Base-by-base conservation (phyloP, 2,329 filamentous ascomycete genomes). In the Cordyceps cateniannulata region DNA sequence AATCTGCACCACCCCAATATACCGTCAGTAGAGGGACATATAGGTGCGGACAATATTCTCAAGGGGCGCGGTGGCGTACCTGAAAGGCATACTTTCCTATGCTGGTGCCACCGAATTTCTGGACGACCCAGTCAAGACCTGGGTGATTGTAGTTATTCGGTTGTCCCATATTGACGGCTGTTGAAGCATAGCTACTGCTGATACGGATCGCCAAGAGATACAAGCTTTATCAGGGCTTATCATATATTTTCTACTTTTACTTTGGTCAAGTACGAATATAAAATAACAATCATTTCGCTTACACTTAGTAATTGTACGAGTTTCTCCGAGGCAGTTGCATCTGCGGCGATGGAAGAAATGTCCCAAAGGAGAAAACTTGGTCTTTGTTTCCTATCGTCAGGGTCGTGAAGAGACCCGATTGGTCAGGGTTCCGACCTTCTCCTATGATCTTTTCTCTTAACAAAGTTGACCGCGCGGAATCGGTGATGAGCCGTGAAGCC, bases 71-170 rank as follows among this genome's bases (percentile, higher is more conserved):
- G 3, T 14, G 45, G 27, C 56, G 6, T 59, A 59, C 56, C 47
- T 51, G 14, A 22, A 29, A 25, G 14, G 56, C 44, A 20, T 49
- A 29, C 10, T 59, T 59, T 24, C 56, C 56, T n/a, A 59, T 59
- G 22, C 56, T 59, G 18, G 56, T 59, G 47, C 56, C 56, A 29
- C 56, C 56, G 18, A 25, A 59, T 20, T 59, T 59, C 3, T 59
- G 56, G 9, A 59, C 47, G 3, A 59, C 35, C 56, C 56, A 59
- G 3, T 54, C 51, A 6, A 29, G 18, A 18, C 3, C 38, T 18
- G 35, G 38, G 24, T 54, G 6, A 35, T 54, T 54, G 38, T 24
- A 2, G 9, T 42, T 14, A 3, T 9, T 20, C 16, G 22, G 7
- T 6, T 3, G 22, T 25, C 38, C 38, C 51, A 54, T 54, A 5